Conservation (phyloP, 257 asterid species). For the Linderniella brevidens region DNA sequence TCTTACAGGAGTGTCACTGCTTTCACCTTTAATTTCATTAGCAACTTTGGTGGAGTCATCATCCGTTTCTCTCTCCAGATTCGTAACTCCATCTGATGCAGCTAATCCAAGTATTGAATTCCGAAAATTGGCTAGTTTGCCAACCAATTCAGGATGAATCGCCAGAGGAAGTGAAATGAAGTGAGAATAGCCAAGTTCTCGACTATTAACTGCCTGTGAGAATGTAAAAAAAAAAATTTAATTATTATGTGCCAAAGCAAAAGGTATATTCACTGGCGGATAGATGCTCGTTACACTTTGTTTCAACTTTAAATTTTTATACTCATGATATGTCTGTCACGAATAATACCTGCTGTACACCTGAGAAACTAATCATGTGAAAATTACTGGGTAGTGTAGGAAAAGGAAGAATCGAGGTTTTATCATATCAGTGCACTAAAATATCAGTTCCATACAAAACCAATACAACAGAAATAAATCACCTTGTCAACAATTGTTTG, state of each 20-base stretch:
- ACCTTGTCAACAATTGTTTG: conserved; percentile 58
- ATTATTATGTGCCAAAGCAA: background rate
- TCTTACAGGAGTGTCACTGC: conserved; percentile 13
- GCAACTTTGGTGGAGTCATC: conserved; percentile 20
- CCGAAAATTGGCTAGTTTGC: conserved; percentile 64
- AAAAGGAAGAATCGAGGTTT: too few species aligned
- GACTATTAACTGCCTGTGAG: conserved; percentile 75
- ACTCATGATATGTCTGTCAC: too few species aligned
- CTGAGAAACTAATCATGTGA: background rate
- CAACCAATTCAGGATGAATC: conserved; percentile 58
- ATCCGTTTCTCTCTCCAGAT: conserved; percentile 17
- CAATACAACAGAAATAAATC: too few species aligned
- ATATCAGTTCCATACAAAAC: too few species aligned
- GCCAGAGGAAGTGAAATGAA: conserved; percentile 96
- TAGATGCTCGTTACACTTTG: too few species aligned
- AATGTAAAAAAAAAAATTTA: conserved; percentile 13
- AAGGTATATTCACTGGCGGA: too few species aligned
- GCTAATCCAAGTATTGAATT: conserved; percentile 38
- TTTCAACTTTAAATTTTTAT: too few species aligned
- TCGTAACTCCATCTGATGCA: conserved; percentile 20
- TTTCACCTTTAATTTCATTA: too few species aligned
- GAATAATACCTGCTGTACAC: too few species aligned
- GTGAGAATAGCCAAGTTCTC: conserved; percentile 74
- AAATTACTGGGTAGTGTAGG: conserved; percentile 1
- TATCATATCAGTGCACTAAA: too few species aligned